phyloP scores from a whole-genome alignment of 1,284 basidiomycete genomes.

The Phlebopus sp. region DNA sequence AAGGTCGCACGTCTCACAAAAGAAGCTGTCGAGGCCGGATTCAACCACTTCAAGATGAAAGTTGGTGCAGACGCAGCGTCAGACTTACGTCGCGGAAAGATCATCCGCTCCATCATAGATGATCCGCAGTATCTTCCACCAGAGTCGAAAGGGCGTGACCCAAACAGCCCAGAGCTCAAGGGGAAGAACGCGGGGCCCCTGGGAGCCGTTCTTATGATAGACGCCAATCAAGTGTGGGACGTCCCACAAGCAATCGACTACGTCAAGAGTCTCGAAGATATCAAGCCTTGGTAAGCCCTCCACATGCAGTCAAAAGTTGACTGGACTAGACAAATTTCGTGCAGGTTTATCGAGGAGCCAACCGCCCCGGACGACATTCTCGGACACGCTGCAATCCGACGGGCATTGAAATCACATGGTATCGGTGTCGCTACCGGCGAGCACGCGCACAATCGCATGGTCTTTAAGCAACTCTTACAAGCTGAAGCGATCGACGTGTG shows the following conservation, averaged over 20 bases:
- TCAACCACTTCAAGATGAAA: slow-evolving; percentile 98
- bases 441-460: slow-evolving; percentile 93
- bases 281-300: slow-evolving; percentile 80
- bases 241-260: slow-evolving; percentile 92
- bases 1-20: slow-evolving; percentile 86
- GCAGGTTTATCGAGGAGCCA: slow-evolving; percentile 92
- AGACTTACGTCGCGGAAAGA: slow-evolving; percentile 82
- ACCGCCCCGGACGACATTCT: slow-evolving; percentile 91
- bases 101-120: slow-evolving; percentile 94
- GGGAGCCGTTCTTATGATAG: slow-evolving; percentile 93
- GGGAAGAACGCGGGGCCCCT: slow-evolving; percentile 95
- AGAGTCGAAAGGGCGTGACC: slow-evolving; percentile 57
- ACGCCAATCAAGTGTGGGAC: slow-evolving; percentile 97
- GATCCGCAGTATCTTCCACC: slow-evolving; percentile 73
- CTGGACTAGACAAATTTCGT: background rate
- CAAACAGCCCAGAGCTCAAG: slow-evolving; percentile 57
- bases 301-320: background rate
- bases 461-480: slow-evolving; percentile 96
- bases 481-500: slow-evolving; percentile 87
- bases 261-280: slow-evolving; percentile 74
- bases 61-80: slow-evolving; percentile 82
- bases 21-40: slow-evolving; percentile 81
- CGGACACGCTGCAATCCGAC: slow-evolving; percentile 80
- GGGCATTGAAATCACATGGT: slow-evolving; percentile 74
- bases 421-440: slow-evolving; percentile 96